Evolutionary conservation across 2,329 filamentous ascomycete species (phyloP).

Genomic region (Talaromyces sp.): DNA sequence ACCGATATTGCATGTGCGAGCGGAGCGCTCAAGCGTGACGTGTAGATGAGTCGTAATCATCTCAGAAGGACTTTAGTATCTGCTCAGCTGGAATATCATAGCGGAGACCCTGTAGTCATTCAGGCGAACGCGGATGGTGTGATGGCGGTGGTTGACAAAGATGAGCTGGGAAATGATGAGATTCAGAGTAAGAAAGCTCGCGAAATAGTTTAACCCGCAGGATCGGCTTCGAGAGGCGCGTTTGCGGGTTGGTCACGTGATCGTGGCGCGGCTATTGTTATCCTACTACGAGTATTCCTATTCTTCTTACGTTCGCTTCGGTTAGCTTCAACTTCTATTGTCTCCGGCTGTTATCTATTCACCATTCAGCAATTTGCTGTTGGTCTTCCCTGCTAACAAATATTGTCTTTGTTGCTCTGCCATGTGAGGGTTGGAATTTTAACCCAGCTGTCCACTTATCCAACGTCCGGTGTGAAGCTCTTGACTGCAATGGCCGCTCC

Average conservation of each 20-base stretch:
- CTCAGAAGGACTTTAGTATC: conserved; percentile 27
- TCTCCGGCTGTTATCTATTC: background rate
- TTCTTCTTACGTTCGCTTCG: background rate
- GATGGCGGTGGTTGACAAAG: conserved; percentile 21
- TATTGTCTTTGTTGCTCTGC: background rate
- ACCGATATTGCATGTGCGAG: conserved; percentile 30
- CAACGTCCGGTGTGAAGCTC: background rate
- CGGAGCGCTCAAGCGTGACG: conserved; percentile 38
- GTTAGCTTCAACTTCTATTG: background rate
- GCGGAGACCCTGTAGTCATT: background rate
- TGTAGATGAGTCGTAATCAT: conserved; percentile 38
- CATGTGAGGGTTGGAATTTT: background rate
- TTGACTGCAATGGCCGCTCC: conserved; percentile 14
- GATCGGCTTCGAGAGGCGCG: conserved; percentile 17
- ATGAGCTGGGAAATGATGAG: conserved; percentile 11
- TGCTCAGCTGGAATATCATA: background rate
- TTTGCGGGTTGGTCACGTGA: conserved; percentile 28
- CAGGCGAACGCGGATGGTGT: background rate
- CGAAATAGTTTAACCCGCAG: conserved; percentile 19
- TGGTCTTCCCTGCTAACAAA: background rate
- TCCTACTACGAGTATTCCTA: background rate
- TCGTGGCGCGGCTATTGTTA: conserved; percentile 6
- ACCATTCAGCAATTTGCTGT: background rate
- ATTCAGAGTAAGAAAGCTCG: conserved; percentile 20
- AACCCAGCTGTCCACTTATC: background rate